Percentiles rank a stretch among this genome's conserved stretches.
Conservation (phyloP, 192 early-diverging fungal genomes). For the Coemansia sp. region DNA sequence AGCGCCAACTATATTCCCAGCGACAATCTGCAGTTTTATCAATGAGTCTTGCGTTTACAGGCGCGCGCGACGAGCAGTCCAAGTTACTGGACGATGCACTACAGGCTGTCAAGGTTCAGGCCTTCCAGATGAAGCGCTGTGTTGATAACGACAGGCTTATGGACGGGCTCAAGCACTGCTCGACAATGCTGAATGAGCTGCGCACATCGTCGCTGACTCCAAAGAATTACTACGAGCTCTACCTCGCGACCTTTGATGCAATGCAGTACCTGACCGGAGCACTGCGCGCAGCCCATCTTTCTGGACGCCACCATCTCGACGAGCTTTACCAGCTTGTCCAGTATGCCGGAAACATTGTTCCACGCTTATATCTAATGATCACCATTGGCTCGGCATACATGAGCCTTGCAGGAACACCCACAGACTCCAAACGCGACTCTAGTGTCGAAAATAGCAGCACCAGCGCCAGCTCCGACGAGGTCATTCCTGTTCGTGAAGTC, state of each 20-base stretch:
- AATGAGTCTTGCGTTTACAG: slow-evolving; percentile 44
- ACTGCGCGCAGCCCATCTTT: slow-evolving; percentile 86
- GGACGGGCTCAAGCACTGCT: slow-evolving; percentile 98
- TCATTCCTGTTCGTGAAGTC: slow-evolving; percentile 91
- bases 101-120: slow-evolving; percentile 88
- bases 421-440: neutral
- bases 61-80: slow-evolving; percentile 73
- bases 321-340: slow-evolving; percentile 98
- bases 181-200: slow-evolving; percentile 96
- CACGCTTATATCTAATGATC: slow-evolving; percentile 98
- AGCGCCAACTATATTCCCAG: neutral
- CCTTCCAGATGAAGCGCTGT: slow-evolving; percentile 92
- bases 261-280: slow-evolving; percentile 89
- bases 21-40: neutral
- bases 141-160: slow-evolving; percentile 87
- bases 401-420: slow-evolving; percentile 59
- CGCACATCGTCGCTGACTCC: slow-evolving; percentile 92
- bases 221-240: slow-evolving; percentile 99
- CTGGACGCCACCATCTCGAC: slow-evolving; percentile 76
- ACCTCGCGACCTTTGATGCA: slow-evolving; percentile 98
- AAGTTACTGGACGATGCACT: slow-evolving; percentile 92
- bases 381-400: slow-evolving; percentile 97
- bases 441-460: slow-evolving; percentile 4
- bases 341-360: slow-evolving; percentile 98
- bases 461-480: slow-evolving; percentile 40